Evolutionary conservation across 257 asterid genomes (phyloP), one percentile per base, ranked within the genome.

Genomic region (Oldenlandia corymbosa): DNA sequence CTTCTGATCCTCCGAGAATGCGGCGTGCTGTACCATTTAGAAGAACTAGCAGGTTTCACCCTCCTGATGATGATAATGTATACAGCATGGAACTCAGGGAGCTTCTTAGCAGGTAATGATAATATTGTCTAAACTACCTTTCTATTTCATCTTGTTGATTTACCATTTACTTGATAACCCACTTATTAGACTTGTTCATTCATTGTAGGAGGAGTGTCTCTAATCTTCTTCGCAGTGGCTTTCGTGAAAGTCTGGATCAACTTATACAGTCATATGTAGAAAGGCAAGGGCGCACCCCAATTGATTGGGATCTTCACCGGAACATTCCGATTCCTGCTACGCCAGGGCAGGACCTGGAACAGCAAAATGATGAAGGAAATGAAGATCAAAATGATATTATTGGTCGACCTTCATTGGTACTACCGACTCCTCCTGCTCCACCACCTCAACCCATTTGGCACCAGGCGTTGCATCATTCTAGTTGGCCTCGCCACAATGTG

Each of bases 61-160:
- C 95, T 23, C 95, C 96, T 14, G 96, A 87, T 61, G 99, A 89
- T 51, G 97, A 92, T 67, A 89, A 83, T 73, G 97, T 92, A 64
- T 89, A 92, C 79, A 87, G 95, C 74, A 85, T 92, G 90, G 99
- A 92, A 77, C 99, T 92, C 74, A 85, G 99, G 79, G 99, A 92
- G 81, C 88, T 92, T 52, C 76, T 89, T 59, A 84, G 95, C 95
- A 85, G 99, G 99, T 94, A 60, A 51, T 12, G 37, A 7, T 58
- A 28, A n/a, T 34, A n/a, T 41, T 47, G 61, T 37, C 47, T 12
- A 58, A 49, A 27, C 42, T 21, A 3, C 32, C 45, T 36, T 24
- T 8, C 23, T 23, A 14, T n/a, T 61, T 61, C 26, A 57, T 37
- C 17, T 65, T 62, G 63, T n/a, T 60, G 34, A 62, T 63, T 27